Percentiles rank a stretch among this genome's conserved stretches.
These are phyloP conservation scores for Pseudogymnoascus sp. DNA, from an alignment of 2,329 filamentous ascomycete species.

Conservation along the genomic window DNA sequence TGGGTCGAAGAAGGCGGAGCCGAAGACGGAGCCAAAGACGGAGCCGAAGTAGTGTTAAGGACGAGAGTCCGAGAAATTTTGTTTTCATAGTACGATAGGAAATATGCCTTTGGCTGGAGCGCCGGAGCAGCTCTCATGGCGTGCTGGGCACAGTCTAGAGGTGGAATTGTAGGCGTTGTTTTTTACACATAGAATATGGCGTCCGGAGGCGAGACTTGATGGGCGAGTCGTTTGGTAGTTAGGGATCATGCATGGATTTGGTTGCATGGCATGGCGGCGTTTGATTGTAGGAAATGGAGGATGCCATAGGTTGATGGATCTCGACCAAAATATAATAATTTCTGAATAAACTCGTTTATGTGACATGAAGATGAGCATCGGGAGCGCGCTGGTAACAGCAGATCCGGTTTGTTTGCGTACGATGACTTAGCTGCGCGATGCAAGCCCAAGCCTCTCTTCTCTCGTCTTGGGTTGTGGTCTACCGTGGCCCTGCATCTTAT, in stretches of 20 bases:
- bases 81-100: conserved; percentile 6
- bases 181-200: conserved; percentile 10
- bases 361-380: conserved; percentile 35
- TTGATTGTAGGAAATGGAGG: conserved; percentile 2
- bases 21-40: background rate
- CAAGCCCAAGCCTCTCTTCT: conserved; percentile 34
- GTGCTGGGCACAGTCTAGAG: background rate
- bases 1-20: background rate
- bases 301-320: background rate
- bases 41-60: background rate
- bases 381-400: background rate
- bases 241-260: conserved; percentile 7
- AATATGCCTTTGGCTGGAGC: conserved; percentile 1
- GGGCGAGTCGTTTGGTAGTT: background rate
- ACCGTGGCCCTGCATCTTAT: conserved; percentile 22
- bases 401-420: background rate
- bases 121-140: background rate
- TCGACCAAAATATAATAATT: conserved; percentile 6
- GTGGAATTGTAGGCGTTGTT: conserved; percentile 10
- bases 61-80: background rate
- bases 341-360: conserved; percentile 42
- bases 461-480: conserved; percentile 27
- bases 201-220: background rate
- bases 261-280: conserved; percentile 10
- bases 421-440: conserved; percentile 19